Evolutionary conservation across 75 land plant genomes (phyloP).

Genomic region (Adiantum capillusveneris): DNA sequence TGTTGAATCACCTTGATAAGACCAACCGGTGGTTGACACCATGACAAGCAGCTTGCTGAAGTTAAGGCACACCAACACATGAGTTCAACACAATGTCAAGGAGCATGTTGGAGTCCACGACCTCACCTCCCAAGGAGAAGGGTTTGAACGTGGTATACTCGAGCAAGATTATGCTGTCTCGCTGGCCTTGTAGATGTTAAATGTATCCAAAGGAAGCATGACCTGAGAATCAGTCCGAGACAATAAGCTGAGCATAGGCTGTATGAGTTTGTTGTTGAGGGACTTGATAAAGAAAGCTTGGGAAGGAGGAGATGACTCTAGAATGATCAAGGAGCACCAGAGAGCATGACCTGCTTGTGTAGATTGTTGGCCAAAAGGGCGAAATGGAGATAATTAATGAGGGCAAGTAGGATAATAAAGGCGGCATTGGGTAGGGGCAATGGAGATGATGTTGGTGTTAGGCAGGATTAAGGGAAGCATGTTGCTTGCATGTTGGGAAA

Average conservation of each 20-base stretch:
- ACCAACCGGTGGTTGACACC: slow-evolving; percentile 81
- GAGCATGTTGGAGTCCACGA: slow-evolving; percentile 61
- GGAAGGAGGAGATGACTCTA: slow-evolving; percentile 51
- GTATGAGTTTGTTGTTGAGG: slow-evolving; percentile 33
- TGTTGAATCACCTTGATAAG: slow-evolving; percentile 46
- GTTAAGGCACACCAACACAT: slow-evolving; percentile 44
- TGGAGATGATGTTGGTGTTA: slow-evolving; percentile 60
- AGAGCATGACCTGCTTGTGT: slow-evolving; percentile 45
- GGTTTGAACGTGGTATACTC: slow-evolving; percentile 66
- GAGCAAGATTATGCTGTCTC: slow-evolving; percentile 41
- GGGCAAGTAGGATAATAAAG: slow-evolving; percentile 34
- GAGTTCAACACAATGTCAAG: slow-evolving; percentile 80
- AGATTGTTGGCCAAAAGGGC: slow-evolving; percentile 57
- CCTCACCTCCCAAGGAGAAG: slow-evolving; percentile 31
- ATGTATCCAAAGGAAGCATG: slow-evolving; percentile 72
- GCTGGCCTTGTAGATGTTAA: slow-evolving; percentile 38
- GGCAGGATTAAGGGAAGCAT: no score
- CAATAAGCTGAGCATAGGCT: slow-evolving; percentile 62
- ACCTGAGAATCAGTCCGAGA: slow-evolving; percentile 46
- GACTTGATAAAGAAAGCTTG: slow-evolving; percentile 53
- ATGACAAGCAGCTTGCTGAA: slow-evolving; percentile 45
- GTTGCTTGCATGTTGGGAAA: slow-evolving; percentile 51
- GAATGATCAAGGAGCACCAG: slow-evolving; percentile 50
- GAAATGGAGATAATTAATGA: slow-evolving; percentile 49
- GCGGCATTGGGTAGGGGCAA: slow-evolving; percentile 55